Evolutionary conservation across 805 yeast species (phyloP).

Genomic region (Pichia heedii): DNA sequence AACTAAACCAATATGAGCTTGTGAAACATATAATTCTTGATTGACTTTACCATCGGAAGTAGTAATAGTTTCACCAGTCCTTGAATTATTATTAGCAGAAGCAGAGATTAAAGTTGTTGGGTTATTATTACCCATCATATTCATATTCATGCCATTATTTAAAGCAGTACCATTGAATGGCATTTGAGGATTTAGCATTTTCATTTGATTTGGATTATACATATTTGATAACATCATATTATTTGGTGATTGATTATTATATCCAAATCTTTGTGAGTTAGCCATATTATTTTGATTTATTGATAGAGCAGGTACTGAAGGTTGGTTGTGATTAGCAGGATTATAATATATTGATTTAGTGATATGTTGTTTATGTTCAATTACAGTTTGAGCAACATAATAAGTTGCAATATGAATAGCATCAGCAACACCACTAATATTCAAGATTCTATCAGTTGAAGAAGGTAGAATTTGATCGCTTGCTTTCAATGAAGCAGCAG

Average conservation of each 20-base stretch:
- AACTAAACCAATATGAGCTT: constrained; percentile 70
- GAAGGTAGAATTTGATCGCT: constrained; percentile 63
- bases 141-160: neutral
- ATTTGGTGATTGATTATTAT: constrained; percentile 1
- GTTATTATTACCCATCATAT: neutral
- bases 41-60: constrained; percentile 40
- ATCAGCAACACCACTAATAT: constrained; percentile 73
- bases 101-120: neutral
- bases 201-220: constrained; percentile 4
- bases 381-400: constrained; percentile 59
- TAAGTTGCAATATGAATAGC: constrained; percentile 79
- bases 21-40: constrained; percentile 69
- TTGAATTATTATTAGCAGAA: constrained; percentile 7
- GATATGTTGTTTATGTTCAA: constrained; percentile 51
- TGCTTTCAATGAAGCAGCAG: constrained; percentile 70
- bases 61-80: constrained; percentile 11
- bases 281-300: neutral
- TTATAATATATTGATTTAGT: constrained; percentile 50
- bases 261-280: neutral
- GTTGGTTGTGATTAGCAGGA: constrained; percentile 38
- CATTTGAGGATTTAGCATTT: neutral
- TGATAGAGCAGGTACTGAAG: constrained; percentile 8
- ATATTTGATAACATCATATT: constrained; percentile 13
- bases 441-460: constrained; percentile 68
- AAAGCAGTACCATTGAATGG: constrained; percentile 1